Conservation (phyloP, 140 eudicot genomes). For the Oenanthe javanica region DNA sequence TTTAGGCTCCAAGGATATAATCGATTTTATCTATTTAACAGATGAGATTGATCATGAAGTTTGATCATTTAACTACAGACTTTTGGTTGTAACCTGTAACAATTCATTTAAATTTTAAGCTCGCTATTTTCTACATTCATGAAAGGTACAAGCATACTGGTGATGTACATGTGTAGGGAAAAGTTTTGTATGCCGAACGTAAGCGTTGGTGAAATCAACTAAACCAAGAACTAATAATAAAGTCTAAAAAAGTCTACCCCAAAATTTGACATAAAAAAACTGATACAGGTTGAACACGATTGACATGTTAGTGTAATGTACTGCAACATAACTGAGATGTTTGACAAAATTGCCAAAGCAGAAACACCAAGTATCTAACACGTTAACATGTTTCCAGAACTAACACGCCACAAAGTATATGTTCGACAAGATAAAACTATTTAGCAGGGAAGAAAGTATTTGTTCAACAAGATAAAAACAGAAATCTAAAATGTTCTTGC, state of each 20-base stretch:
- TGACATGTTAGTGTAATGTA: not conserved
- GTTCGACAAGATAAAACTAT: not conserved
- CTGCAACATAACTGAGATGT: not conserved
- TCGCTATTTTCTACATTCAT: not conserved
- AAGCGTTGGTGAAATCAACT: not conserved
- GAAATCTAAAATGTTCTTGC: not conserved
- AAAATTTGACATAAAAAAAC: not conserved
- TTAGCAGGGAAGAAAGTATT: not conserved
- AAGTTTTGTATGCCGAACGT: slow-evolving; percentile 7
- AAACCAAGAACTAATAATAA: not conserved
- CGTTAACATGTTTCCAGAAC: not conserved
- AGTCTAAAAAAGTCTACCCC: not conserved
- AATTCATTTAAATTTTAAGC: slow-evolving; percentile 3
- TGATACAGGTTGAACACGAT: not conserved
- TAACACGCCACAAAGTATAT: not conserved
- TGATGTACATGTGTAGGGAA: too few species aligned
- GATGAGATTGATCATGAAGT: too few species aligned
- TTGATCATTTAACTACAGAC: not conserved
- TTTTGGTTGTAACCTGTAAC: slow-evolving; percentile 7
- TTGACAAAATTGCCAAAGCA: slow-evolving; percentile 2
- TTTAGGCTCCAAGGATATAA: too few species aligned
- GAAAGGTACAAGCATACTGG: too few species aligned
- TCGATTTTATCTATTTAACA: too few species aligned
- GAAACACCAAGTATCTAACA: not conserved
- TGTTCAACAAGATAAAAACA: not conserved